Evolutionary conservation across 2,329 filamentous ascomycete genomes (phyloP).

Genomic region (Sphaerulina vaccinii): DNA sequence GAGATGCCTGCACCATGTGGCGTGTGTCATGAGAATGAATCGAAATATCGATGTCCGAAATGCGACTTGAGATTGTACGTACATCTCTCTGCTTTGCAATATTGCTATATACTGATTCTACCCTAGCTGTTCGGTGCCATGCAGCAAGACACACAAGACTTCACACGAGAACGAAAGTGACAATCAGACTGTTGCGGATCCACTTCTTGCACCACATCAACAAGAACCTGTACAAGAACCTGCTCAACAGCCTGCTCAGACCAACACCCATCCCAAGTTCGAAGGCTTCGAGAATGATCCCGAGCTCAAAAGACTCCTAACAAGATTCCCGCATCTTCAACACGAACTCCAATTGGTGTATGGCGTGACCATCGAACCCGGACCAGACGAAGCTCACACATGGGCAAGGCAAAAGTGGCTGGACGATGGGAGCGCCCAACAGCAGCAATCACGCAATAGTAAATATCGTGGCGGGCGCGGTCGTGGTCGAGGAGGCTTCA

Average conservation of each 20-base stretch:
- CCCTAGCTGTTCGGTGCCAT: constrained; percentile 40
- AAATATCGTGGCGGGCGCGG: constrained; percentile 20
- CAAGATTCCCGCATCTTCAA: constrained; percentile 36
- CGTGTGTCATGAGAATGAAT: constrained; percentile 45
- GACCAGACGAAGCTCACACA: constrained; percentile 30
- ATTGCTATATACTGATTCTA: constrained; percentile 9
- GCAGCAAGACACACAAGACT: constrained; percentile 41
- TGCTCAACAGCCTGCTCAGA: constrained; percentile 17
- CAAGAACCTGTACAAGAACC: constrained; percentile 11
- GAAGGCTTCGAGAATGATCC: constrained; percentile 36
- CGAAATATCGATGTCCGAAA: constrained; percentile 53
- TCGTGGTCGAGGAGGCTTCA: constrained; percentile 10
- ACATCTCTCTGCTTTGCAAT: not conserved
- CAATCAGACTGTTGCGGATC: not conserved
- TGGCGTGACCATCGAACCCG: constrained; percentile 38
- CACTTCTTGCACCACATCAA: not conserved
- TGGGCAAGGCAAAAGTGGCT: constrained; percentile 32
- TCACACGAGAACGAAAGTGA: constrained; percentile 30
- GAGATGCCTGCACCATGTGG: constrained; percentile 43
- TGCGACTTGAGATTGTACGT: constrained; percentile 48
- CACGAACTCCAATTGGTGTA: constrained; percentile 38
- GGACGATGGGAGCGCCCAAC: constrained; percentile 12
- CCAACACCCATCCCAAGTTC: constrained; percentile 24
- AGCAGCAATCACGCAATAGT: constrained; percentile 22
- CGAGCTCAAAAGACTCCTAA: constrained; percentile 36